A percentile compares a stretch with the other conserved stretches of the same genome.
Conservation (phyloP, 2,329 filamentous ascomycete genomes). For the Fonsecaea monophora region DNA sequence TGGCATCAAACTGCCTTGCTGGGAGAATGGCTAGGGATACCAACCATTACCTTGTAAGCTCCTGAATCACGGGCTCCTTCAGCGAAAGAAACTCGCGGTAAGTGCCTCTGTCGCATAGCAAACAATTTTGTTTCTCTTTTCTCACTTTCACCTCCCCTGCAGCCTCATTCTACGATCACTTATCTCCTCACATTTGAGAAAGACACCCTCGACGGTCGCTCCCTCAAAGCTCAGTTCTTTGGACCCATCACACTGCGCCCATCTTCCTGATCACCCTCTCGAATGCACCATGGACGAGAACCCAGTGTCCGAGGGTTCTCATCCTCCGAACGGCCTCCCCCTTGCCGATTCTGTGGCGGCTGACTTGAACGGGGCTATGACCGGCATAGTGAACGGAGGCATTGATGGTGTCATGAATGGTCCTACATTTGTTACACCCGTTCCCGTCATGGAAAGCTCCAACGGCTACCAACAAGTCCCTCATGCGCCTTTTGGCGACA, state of each 20-base stretch:
- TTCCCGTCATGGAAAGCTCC: constrained; percentile 13
- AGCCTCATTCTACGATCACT: background rate
- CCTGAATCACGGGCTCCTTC: background rate
- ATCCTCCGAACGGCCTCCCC: constrained; percentile 1
- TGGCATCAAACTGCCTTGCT: background rate
- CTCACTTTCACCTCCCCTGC: background rate
- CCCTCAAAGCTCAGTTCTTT: background rate
- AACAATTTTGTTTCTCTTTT: background rate
- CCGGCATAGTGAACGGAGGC: constrained; percentile 6
- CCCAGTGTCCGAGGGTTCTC: constrained; percentile 16
- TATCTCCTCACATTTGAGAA: background rate
- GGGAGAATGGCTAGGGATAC: background rate
- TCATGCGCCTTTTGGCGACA: constrained; percentile 21
- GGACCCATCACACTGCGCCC: background rate
- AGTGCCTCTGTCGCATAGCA: background rate
- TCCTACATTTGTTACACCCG: constrained; percentile 19
- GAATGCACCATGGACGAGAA: constrained; percentile 25
- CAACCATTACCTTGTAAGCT: background rate
- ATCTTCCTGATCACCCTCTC: background rate
- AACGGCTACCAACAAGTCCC: constrained; percentile 24
- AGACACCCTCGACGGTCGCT: background rate
- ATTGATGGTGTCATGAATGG: constrained; percentile 8
- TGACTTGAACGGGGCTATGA: constrained; percentile 5
- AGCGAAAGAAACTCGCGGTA: background rate
- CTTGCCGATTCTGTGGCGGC: constrained; percentile 4